A percentile compares a stretch with the other conserved stretches of the same genome.
phyloP scores from a whole-genome alignment of 2,329 filamentous ascomycete genomes.

The Colletotrichum agaves region DNA sequence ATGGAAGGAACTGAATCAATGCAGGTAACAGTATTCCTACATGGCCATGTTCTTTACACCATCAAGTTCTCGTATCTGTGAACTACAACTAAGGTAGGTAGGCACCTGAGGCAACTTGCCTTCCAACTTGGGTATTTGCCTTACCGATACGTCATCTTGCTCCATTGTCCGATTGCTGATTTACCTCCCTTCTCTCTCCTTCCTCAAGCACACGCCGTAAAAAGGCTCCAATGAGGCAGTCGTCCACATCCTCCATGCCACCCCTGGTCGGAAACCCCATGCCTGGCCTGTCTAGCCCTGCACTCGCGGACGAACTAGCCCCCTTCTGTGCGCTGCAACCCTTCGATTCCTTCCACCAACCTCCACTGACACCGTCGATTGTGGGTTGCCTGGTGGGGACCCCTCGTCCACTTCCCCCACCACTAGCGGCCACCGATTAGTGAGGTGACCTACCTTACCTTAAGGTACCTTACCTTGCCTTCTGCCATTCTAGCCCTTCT shows the following conservation, averaged over 20 bases:
- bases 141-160: too few relatives aligned
- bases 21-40: too few relatives aligned
- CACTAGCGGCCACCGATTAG: slow-evolving; percentile 10
- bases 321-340: slow-evolving; percentile 37
- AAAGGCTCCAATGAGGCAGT: background rate
- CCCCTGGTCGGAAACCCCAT: slow-evolving; percentile 34
- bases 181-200: too few relatives aligned
- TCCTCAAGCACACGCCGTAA: background rate
- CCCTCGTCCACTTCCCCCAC: slow-evolving; percentile 18
- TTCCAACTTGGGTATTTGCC: too few relatives aligned
- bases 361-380: slow-evolving; percentile 33
- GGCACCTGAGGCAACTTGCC: too few relatives aligned
- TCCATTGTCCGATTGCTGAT: too few relatives aligned
- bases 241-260: slow-evolving; percentile 16
- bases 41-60: too few relatives aligned
- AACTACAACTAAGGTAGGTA: too few relatives aligned
- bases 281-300: slow-evolving; percentile 35
- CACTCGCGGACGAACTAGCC: slow-evolving; percentile 34
- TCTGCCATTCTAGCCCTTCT: background rate
- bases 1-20: background rate
- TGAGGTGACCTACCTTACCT: background rate
- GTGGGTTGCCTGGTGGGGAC: slow-evolving; percentile 25
- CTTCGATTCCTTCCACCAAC: slow-evolving; percentile 36
- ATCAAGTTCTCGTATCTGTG: too few relatives aligned
- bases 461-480: background rate